Evolutionary conservation across 148 eudicot species (phyloP), one percentile per base, ranked within the genome.

Genomic region (Simmondsia chinensis): DNA sequence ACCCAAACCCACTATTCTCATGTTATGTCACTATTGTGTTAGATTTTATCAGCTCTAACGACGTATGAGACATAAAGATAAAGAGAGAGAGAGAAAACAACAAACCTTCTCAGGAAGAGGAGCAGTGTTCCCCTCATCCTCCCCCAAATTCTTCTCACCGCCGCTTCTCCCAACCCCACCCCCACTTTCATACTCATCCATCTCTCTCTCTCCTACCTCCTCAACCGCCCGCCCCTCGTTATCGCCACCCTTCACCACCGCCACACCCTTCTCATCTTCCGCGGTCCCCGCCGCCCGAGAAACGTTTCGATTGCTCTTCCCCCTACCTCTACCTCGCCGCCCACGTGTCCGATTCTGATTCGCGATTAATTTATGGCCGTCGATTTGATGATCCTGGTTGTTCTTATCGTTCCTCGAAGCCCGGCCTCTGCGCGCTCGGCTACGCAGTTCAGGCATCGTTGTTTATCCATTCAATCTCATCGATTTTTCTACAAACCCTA

Each of bases 21-120:
- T n/a, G n/a, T n/a, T n/a, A n/a, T n/a, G n/a, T n/a, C n/a, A n/a
- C n/a, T n/a, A n/a, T n/a, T n/a, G n/a, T n/a, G n/a, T n/a, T n/a
- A n/a, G n/a, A n/a, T n/a, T n/a, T n/a, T n/a, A n/a, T n/a, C n/a
- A n/a, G n/a, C n/a, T n/a, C n/a, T n/a, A n/a, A n/a, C n/a, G n/a
- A n/a, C n/a, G n/a, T n/a, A n/a, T n/a, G n/a, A n/a, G n/a, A n/a
- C 15, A 9, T 42, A 0, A 15, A 16, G 30, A 2, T 0, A 31
- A 23, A 20, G 9, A 55, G n/a, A n/a, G 0, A 23, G 20, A 44
- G 2, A 9, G 9, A 28, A 5, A 28, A 28, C 9, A 8, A 42
- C 9, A 27, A 17, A 82, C 96, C 80, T 59, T 76, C 27, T 82
- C 82, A 20, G 96, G 96, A 7, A 87, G 57, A 2, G 94, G 88